Conservation (phyloP, 352 stramenopile genomes). For the Phytophthora citrophthora region DNA sequence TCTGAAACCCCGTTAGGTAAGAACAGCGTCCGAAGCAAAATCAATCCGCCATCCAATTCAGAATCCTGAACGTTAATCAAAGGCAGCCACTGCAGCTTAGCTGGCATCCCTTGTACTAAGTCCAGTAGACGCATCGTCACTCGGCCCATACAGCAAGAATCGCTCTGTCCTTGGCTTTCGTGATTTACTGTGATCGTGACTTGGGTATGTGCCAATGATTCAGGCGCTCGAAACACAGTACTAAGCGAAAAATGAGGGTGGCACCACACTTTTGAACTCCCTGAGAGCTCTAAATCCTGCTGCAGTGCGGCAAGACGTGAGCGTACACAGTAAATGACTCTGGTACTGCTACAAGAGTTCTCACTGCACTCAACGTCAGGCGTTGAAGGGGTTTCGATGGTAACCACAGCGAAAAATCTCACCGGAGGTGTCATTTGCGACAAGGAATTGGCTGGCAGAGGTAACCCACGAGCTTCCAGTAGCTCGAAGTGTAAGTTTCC, state of each 20-base stretch:
- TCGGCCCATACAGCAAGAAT: conserved; percentile 36
- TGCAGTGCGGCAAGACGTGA: conserved; percentile 52
- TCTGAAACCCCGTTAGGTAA: conserved; percentile 57
- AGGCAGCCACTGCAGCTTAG: conserved; percentile 67
- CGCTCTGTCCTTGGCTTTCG: conserved; percentile 41
- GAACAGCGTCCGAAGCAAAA: conserved; percentile 67
- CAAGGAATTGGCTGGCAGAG: neutral
- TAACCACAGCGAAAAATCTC: conserved; percentile 34
- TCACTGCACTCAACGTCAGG: conserved; percentile 14
- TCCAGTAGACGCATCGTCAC: conserved; percentile 47
- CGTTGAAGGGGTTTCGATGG: conserved; percentile 33
- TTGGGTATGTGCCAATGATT: conserved; percentile 42
- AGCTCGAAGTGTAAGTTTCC: conserved; percentile 67
- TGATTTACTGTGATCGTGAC: conserved; percentile 56
- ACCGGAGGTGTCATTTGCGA: neutral
- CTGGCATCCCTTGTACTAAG: conserved; percentile 62
- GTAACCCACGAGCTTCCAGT: conserved; percentile 49
- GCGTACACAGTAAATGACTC: conserved; percentile 52
- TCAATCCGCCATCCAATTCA: conserved; percentile 16
- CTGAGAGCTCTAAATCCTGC: conserved; percentile 52
- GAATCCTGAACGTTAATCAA: conserved; percentile 20
- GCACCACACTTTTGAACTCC: conserved; percentile 49
- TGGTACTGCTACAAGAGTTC: conserved; percentile 2
- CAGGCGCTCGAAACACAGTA: conserved; percentile 53
- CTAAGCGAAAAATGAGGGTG: conserved; percentile 53